phyloP scores from a whole-genome alignment of 148 eudicot species.

The Beta vulgaris region DNA sequence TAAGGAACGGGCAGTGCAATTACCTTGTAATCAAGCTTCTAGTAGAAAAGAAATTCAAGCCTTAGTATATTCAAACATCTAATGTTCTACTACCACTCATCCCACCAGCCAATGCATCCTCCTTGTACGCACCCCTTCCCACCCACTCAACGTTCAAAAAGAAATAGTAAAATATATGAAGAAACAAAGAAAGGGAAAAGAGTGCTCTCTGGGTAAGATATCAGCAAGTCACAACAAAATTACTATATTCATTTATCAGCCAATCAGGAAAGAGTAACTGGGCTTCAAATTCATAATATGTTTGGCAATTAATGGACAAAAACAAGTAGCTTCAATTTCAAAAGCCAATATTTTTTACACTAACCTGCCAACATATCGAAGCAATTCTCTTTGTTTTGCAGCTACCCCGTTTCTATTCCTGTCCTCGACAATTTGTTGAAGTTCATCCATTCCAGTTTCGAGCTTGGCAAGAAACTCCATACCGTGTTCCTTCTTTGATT shows the following conservation, averaged over 20 bases:
- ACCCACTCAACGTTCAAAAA: neutral
- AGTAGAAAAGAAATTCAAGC: too few species aligned
- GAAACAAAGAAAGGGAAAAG: neutral
- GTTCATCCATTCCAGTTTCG: slow-evolving; percentile 81
- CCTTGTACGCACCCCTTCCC: neutral
- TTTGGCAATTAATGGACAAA: neutral
- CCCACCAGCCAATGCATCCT: neutral
- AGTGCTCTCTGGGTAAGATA: neutral
- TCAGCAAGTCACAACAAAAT: neutral
- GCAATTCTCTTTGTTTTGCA: slow-evolving; percentile 84
- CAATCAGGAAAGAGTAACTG: neutral
- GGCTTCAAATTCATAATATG: neutral
- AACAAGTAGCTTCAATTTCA: neutral
- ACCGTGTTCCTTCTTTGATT: slow-evolving; percentile 80
- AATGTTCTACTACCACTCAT: neutral
- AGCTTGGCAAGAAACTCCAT: slow-evolving; percentile 75
- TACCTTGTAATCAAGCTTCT: too few species aligned
- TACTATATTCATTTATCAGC: neutral
- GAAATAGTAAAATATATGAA: neutral
- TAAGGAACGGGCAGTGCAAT: too few species aligned
- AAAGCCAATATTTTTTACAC: slow-evolving; percentile 13
- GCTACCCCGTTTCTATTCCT: slow-evolving; percentile 71
- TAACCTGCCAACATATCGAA: slow-evolving; percentile 87
- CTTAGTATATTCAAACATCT: too few species aligned
- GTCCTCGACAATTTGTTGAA: slow-evolving; percentile 81